These are phyloP conservation scores for Fusarium drepaniforme DNA, from an alignment of 2,329 filamentous ascomycete species.

Conservation along the genomic window DNA sequence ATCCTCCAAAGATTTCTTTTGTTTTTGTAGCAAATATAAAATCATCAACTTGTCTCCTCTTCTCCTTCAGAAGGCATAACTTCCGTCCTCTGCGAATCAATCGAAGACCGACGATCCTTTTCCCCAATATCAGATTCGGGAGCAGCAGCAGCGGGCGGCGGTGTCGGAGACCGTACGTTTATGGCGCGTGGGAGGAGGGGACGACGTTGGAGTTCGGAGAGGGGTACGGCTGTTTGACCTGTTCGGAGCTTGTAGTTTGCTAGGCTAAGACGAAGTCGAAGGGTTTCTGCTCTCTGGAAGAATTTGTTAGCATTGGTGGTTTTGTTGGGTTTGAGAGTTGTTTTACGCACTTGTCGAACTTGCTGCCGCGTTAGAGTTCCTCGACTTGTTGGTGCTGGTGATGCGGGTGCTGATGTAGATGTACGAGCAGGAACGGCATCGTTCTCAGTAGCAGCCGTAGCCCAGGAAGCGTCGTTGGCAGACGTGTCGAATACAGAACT, in stretches of 20 bases:
- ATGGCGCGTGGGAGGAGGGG: constrained; percentile 45
- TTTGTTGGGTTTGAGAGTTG: background rate
- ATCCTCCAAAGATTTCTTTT: background rate
- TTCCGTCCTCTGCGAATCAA: constrained; percentile 32
- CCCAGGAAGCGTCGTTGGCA: constrained; percentile 60
- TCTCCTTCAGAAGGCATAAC: constrained; percentile 17
- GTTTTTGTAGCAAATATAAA: background rate
- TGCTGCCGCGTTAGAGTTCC: constrained; percentile 63
- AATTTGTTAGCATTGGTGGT: constrained; percentile 14
- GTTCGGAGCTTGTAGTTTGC: constrained; percentile 83
- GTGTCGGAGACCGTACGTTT: constrained; percentile 40
- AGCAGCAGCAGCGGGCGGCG: background rate
- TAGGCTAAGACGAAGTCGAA: constrained; percentile 76
- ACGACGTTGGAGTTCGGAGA: constrained; percentile 66
- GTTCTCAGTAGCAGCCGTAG: constrained; percentile 63
- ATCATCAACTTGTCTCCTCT: background rate
- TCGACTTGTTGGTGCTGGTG: constrained; percentile 19
- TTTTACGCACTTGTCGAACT: constrained; percentile 60
- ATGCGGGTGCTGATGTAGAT: constrained; percentile 14
- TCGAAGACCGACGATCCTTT: constrained; percentile 26
- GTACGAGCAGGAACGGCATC: constrained; percentile 45
- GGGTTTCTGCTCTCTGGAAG: constrained; percentile 66
- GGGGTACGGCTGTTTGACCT: constrained; percentile 75
- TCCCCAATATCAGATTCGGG: constrained; percentile 2
- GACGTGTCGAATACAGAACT: constrained; percentile 66